These are phyloP conservation scores for Ceratocystiopsis minuta DNA, from an alignment of 2,329 filamentous ascomycete genomes.

Conservation along the genomic window DNA sequence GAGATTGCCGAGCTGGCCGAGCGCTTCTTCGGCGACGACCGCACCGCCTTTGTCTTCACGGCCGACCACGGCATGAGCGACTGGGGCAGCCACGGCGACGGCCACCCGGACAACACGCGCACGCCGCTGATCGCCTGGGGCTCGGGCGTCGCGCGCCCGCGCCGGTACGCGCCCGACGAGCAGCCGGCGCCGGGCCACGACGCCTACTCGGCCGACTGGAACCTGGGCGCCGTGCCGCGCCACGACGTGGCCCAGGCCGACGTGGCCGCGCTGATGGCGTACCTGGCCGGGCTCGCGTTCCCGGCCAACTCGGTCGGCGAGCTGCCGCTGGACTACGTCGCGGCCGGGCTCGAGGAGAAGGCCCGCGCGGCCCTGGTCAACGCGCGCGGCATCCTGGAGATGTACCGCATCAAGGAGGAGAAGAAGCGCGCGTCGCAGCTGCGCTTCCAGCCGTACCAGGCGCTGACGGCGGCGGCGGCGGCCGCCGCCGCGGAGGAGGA, in stretches of 20 bases:
- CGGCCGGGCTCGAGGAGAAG: conserved; percentile 55
- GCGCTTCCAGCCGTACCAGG: conserved; percentile 57
- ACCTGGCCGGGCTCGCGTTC: conserved; percentile 72
- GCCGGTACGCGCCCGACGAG: conserved; percentile 18
- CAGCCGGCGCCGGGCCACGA: conserved; percentile 62
- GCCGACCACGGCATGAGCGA: conserved; percentile 99
- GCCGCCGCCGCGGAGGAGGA: too few species aligned
- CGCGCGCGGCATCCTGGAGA: conserved; percentile 73
- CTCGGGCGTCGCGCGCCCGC: conserved; percentile 66
- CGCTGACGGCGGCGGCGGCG: conserved; percentile 24
- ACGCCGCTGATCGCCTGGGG: conserved; percentile 91
- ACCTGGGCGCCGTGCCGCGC: conserved; percentile 58
- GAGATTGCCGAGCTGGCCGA: conserved; percentile 69
- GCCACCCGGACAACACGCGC: conserved; percentile 89
- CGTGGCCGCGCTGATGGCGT: conserved; percentile 87
- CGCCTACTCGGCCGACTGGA: conserved; percentile 82
- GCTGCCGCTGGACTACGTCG: conserved; percentile 67
- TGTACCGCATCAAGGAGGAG: conserved; percentile 88
- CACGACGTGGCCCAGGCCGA: conserved; percentile 92
- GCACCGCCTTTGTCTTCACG: conserved; percentile 92
- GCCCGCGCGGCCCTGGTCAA: conserved; percentile 74
- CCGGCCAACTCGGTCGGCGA: conserved; percentile 94
- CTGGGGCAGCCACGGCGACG: conserved; percentile 97
- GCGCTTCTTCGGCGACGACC: conserved; percentile 65
- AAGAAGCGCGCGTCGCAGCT: conserved; percentile 61